These are phyloP conservation scores for Eruca vesicaria DNA, from an alignment of 441 rosid species.

Conservation along the genomic window DNA sequence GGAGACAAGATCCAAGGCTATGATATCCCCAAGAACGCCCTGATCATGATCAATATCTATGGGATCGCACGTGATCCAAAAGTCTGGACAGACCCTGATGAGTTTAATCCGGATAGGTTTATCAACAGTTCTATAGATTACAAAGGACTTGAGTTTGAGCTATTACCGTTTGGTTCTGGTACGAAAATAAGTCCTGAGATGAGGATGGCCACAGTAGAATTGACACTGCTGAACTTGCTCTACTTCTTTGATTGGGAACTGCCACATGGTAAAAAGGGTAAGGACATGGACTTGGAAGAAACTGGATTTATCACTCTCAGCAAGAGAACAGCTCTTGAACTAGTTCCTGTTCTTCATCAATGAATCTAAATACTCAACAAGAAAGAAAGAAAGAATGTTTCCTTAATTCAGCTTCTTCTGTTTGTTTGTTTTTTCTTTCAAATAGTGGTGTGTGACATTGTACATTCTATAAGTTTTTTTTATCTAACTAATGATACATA, in stretches of 20 bases:
- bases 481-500: background rate
- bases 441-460: background rate
- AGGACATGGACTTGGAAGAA: background rate
- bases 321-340: slow-evolving; percentile 17
- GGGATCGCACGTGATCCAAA: background rate
- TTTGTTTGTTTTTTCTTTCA: background rate
- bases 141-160: background rate
- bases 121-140: background rate
- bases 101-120: background rate
- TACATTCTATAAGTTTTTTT: background rate
- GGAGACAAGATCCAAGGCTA: background rate
- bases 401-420: background rate
- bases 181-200: background rate
- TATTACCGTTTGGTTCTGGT: background rate
- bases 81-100: background rate
- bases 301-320: slow-evolving; percentile 7
- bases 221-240: background rate
- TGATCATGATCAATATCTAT: background rate
- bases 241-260: background rate
- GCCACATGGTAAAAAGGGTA: background rate
- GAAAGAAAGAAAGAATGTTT: too few species aligned
- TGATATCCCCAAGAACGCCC: background rate
- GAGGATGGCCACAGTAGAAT: background rate
- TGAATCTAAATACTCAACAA: too few species aligned
- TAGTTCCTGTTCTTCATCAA: too few species aligned